These are phyloP conservation scores for Arabidopsis arenosa DNA, from an alignment of 345 rosid species.

Conservation along the genomic window DNA sequence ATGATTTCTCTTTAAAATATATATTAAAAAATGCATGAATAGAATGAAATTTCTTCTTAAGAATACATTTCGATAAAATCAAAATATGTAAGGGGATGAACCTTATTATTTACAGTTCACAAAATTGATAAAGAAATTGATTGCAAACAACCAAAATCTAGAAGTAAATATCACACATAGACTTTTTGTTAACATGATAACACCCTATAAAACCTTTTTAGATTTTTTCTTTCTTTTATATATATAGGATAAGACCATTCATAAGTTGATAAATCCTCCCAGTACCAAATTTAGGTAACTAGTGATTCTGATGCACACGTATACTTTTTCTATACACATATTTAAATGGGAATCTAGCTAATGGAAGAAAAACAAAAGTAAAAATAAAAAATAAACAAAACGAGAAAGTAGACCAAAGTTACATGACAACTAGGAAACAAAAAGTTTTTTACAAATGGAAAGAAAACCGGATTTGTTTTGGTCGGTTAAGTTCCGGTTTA, in stretches of 20 bases:
- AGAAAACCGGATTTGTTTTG: neutral
- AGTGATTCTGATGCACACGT: slow-evolving; percentile 13
- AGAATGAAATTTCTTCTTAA: neutral
- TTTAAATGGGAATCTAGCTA: slow-evolving; percentile 8
- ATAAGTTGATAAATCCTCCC: slow-evolving; percentile 3
- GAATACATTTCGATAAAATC: neutral
- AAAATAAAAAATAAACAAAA: neutral
- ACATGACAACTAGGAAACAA: neutral
- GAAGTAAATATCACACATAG: neutral
- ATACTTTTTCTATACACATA: neutral
- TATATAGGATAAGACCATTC: slow-evolving; percentile 9
- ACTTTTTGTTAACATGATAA: too few relatives aligned
- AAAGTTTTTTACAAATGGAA: neutral
- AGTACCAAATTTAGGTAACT: slow-evolving; percentile 10
- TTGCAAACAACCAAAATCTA: neutral
- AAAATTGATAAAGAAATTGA: neutral
- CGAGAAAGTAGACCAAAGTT: slow-evolving; percentile 11
- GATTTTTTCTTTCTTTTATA: slow-evolving; percentile 3
- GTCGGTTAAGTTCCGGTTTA: neutral
- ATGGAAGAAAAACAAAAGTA: neutral
- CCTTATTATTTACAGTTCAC: neutral
- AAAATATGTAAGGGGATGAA: neutral
- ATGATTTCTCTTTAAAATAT: neutral
- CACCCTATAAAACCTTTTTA: too few relatives aligned
- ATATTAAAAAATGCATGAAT: neutral